These are phyloP conservation scores for Vachellia pachyceras DNA, from an alignment of 306 rosid species.

Conservation along the genomic window DNA sequence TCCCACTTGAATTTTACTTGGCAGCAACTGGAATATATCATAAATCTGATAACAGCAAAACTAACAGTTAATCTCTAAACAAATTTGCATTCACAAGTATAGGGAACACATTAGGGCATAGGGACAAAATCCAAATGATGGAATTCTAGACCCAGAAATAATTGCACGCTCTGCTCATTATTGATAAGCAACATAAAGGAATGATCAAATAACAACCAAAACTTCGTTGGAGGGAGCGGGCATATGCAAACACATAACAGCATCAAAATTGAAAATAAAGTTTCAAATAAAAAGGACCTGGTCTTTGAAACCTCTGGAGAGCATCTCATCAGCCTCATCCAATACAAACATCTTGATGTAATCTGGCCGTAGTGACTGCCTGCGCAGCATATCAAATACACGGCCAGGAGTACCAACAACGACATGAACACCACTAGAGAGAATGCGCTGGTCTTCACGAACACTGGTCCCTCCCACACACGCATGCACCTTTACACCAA, in stretches of 20 bases:
- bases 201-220: not conserved
- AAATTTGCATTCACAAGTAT: not conserved
- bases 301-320: conserved; percentile 80
- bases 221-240: not conserved
- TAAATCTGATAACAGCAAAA: conserved; percentile 60
- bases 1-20: conserved; percentile 76
- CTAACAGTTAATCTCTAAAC: not conserved
- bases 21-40: conserved; percentile 83
- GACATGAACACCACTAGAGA: conserved; percentile 76
- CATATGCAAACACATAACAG: not conserved
- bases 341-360: conserved; percentile 78
- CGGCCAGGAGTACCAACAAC: conserved; percentile 92
- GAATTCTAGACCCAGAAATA: not conserved
- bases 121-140: not conserved
- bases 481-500: conserved; percentile 82
- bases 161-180: not conserved
- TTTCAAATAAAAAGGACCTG: conserved; percentile 55
- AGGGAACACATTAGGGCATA: not conserved
- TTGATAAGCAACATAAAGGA: not conserved
- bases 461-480: conserved; percentile 87
- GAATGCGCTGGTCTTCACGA: conserved; percentile 80
- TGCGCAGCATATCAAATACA: conserved; percentile 80
- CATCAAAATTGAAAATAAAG: not conserved
- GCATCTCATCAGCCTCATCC: conserved; percentile 93
- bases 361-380: conserved; percentile 74